Evolutionary conservation across 257 asterid species (phyloP).

Genomic region (Eucommia ulmoides): DNA sequence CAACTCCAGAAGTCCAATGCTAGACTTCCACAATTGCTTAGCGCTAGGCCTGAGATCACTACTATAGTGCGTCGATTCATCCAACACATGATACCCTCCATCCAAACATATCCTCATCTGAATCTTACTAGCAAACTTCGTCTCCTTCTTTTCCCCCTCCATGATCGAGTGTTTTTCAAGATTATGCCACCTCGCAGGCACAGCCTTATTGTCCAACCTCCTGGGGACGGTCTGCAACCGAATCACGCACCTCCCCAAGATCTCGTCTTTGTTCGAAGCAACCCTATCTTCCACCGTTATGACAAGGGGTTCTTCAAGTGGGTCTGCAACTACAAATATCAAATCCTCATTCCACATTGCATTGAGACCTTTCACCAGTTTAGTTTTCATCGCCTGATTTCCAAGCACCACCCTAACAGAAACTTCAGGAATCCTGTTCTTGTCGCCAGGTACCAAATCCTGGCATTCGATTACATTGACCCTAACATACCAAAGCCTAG

Average conservation of each 20-base stretch:
- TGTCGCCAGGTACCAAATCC: constrained; percentile 49
- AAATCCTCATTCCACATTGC: constrained; percentile 82
- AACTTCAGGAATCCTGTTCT: constrained; percentile 35
- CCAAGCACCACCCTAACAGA: constrained; percentile 45
- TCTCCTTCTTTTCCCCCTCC: constrained; percentile 45
- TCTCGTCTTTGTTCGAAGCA: constrained; percentile 28
- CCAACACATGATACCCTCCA: constrained; percentile 84
- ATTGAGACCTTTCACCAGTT: constrained; percentile 28
- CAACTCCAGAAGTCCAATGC: constrained; percentile 59
- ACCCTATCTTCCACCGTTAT: constrained; percentile 47
- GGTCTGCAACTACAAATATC: constrained; percentile 59
- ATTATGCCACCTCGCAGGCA: constrained; percentile 58
- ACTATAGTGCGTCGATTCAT: constrained; percentile 57
- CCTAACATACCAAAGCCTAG: constrained; percentile 71
- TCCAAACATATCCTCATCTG: constrained; percentile 62
- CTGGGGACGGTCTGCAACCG: constrained; percentile 22
- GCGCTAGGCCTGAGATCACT: constrained; percentile 71
- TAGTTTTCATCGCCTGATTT: constrained; percentile 40
- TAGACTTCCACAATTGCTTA: constrained; percentile 54
- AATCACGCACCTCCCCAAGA: constrained; percentile 39
- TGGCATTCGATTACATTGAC: constrained; percentile 74
- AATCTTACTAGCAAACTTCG: constrained; percentile 70
- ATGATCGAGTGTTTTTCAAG: constrained; percentile 44
- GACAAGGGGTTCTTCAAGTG: constrained; percentile 63
- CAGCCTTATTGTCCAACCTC: constrained; percentile 61